These are phyloP conservation scores for Yamadazyma membranifaciens DNA, from an alignment of 1,139 yeast species.

Conservation along the genomic window DNA sequence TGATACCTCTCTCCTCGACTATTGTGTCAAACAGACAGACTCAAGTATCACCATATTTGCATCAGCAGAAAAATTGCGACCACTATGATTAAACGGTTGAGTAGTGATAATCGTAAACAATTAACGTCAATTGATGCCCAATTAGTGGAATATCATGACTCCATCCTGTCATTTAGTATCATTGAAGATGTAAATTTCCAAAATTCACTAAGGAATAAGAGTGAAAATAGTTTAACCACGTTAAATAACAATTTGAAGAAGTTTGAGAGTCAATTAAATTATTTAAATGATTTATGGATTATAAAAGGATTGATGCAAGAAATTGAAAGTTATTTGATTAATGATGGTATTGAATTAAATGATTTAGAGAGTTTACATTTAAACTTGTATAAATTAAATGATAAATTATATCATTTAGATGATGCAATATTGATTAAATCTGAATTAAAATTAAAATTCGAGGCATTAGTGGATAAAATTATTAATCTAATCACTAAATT, in stretches of 20 bases:
- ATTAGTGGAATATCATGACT: slow-evolving; percentile 8
- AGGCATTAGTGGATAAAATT: slow-evolving; percentile 11
- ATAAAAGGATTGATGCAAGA: slow-evolving; percentile 22
- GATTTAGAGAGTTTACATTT: slow-evolving; percentile 19
- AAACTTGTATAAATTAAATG: slow-evolving; percentile 19
- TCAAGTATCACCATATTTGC: too few relatives aligned
- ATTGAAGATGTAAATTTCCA: slow-evolving; percentile 17
- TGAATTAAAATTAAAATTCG: slow-evolving; percentile 13
- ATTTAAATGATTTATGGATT: slow-evolving; percentile 24
- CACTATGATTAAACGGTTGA: slow-evolving; percentile 10
- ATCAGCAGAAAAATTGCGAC: neutral
- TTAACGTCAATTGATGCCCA: slow-evolving; percentile 4
- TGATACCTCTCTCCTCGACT: too few relatives aligned
- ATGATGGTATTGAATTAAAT: slow-evolving; percentile 14
- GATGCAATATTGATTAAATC: slow-evolving; percentile 12
- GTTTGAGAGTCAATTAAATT: slow-evolving; percentile 16
- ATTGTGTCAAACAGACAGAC: too few relatives aligned
- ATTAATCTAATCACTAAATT: slow-evolving; percentile 8
- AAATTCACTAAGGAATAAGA: neutral
- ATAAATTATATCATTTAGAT: slow-evolving; percentile 10
- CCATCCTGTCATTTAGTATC: slow-evolving; percentile 17
- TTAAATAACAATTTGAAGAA: slow-evolving; percentile 20
- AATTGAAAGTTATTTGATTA: slow-evolving; percentile 15
- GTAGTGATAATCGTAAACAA: slow-evolving; percentile 3
- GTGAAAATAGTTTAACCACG: slow-evolving; percentile 16